A percentile compares a stretch with the other conserved stretches of the same genome.
phyloP scores from a whole-genome alignment of 1,139 yeast genomes.

The Kodamaea derodonti region DNA sequence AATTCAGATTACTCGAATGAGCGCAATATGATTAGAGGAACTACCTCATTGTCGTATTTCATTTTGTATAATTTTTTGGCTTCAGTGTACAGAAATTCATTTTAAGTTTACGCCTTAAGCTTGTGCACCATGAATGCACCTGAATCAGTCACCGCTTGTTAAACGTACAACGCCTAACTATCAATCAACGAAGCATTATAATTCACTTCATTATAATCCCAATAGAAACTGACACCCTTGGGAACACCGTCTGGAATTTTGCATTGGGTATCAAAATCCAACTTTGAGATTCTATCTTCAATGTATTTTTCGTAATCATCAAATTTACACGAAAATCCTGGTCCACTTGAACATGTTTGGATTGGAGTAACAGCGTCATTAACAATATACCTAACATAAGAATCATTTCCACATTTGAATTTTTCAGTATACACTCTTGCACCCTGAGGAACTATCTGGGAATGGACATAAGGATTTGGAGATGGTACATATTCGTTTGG shows the following conservation, averaged over 20 bases:
- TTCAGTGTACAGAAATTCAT: no score
- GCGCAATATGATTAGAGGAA: no score
- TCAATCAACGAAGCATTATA: slow-evolving; percentile 23
- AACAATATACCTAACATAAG: slow-evolving; percentile 24
- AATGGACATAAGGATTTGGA: slow-evolving; percentile 26
- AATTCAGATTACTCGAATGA: no score
- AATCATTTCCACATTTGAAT: slow-evolving; percentile 17
- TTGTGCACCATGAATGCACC: no score
- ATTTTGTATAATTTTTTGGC: no score
- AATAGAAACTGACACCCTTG: slow-evolving; percentile 21
- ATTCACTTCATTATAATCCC: slow-evolving; percentile 25
- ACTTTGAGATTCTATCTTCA: slow-evolving; percentile 14
- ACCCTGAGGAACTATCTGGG: slow-evolving; percentile 25
- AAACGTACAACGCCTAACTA: no score
- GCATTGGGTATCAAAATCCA: slow-evolving; percentile 17
- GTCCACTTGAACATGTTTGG: slow-evolving; percentile 24
- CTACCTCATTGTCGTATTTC: no score
- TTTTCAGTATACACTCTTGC: slow-evolving; percentile 28
- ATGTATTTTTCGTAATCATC: slow-evolving; percentile 19
- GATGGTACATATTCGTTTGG: slow-evolving; percentile 22
- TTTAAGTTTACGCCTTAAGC: no score
- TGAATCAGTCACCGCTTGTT: no score
- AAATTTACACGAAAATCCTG: slow-evolving; percentile 31
- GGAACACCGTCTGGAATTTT: no score
- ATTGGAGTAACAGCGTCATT: slow-evolving; percentile 28